Evolutionary conservation across 2,329 filamentous ascomycete genomes (phyloP).

Genomic region (Trichophyton simii): DNA sequence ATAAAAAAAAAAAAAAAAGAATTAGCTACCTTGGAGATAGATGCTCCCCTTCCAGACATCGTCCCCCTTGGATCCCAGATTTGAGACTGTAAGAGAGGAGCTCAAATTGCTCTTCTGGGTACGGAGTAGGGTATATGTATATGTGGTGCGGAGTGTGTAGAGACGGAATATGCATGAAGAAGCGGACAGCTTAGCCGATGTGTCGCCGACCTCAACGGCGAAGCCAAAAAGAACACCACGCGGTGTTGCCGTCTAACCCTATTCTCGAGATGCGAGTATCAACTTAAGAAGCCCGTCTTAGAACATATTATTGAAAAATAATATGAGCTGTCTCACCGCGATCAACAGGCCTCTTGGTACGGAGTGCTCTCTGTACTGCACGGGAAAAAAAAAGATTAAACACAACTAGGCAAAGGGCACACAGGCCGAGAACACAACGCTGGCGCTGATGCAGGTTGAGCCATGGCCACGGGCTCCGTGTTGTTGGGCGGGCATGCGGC

Average conservation of each 20-base stretch:
- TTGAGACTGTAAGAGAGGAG: neutral
- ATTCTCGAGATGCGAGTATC: neutral
- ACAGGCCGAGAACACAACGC: neutral
- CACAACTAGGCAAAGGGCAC: neutral
- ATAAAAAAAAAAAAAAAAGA: neutral
- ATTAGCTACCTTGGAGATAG: neutral
- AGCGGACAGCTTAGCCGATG: neutral
- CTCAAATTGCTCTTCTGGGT: neutral
- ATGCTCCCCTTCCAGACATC: too few species aligned
- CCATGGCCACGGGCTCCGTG: neutral
- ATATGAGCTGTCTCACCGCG: neutral
- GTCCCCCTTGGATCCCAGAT: neutral
- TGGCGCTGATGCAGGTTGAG: neutral
- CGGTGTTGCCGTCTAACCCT: constrained; percentile 1
- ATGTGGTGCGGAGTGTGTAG: neutral
- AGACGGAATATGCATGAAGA: neutral
- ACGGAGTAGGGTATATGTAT: neutral
- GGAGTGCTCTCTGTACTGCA: too few species aligned
- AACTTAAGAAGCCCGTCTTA: neutral
- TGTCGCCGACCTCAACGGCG: neutral
- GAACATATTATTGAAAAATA: neutral
- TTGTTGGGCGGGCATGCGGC: neutral
- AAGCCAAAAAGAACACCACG: neutral
- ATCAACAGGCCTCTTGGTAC: neutral
- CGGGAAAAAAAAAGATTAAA: too few species aligned